Conservation (phyloP, 768 basidiomycete genomes). For the Suillus paluster region DNA sequence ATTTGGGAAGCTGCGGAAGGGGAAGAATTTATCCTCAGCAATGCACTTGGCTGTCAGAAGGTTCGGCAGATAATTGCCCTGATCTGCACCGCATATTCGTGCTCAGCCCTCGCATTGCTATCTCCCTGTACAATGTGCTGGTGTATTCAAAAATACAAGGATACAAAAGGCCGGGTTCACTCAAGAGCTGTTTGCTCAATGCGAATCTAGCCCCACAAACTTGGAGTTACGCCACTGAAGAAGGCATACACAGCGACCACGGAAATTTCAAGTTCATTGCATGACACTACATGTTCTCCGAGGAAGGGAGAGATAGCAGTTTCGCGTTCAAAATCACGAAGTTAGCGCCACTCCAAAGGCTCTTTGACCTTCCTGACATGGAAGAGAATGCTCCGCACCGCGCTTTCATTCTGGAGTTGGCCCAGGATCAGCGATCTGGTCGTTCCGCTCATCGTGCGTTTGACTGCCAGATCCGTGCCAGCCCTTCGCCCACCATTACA, state of each 20-base stretch:
- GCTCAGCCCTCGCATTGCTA: slow-evolving; percentile 39
- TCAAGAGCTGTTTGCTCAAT: slow-evolving; percentile 4
- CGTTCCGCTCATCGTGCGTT: background rate
- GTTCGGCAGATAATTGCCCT: slow-evolving; percentile 23
- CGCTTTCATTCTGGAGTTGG: slow-evolving; percentile 1
- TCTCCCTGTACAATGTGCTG: slow-evolving; percentile 31
- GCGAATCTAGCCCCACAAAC: background rate
- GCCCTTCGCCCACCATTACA: background rate
- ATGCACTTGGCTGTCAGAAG: slow-evolving; percentile 42
- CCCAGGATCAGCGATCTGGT: background rate
- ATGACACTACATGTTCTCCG: slow-evolving; percentile 1
- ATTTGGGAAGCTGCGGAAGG: slow-evolving; percentile 40
- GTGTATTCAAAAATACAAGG: slow-evolving; percentile 10
- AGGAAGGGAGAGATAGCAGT: slow-evolving; percentile 21
- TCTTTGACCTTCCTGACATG: slow-evolving; percentile 12
- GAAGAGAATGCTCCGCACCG: slow-evolving; percentile 11
- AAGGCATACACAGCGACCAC: background rate
- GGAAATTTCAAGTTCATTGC: background rate
- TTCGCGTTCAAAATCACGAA: slow-evolving; percentile 37
- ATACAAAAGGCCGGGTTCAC: background rate
- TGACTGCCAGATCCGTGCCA: background rate
- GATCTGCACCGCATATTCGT: slow-evolving; percentile 37
- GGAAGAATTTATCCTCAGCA: slow-evolving; percentile 39
- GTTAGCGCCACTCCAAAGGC: slow-evolving; percentile 16
- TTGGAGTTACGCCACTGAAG: background rate